Evolutionary conservation across 75 land plant genomes (phyloP).

Genomic region (Ceratopteris richardii): DNA sequence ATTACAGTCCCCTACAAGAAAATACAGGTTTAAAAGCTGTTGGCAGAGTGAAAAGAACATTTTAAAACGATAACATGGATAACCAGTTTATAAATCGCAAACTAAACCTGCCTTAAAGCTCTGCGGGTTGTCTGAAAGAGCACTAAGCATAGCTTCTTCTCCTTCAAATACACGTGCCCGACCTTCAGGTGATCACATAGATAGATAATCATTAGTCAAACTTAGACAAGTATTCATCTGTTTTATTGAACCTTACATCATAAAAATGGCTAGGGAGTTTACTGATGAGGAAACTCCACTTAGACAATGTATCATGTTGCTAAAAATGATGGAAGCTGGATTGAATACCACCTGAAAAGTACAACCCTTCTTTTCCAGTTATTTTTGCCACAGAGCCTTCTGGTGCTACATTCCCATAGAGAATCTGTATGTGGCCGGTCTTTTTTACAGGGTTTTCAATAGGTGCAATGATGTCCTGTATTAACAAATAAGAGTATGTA

Average conservation of each 20-base stretch:
- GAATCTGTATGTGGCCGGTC: conserved; percentile 85
- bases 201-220: too few relatives aligned
- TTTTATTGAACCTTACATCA: too few relatives aligned
- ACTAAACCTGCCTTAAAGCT: conserved; percentile 63
- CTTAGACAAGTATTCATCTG: too few relatives aligned
- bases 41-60: background rate
- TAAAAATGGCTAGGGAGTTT: too few relatives aligned
- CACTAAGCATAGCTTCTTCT: conserved; percentile 86
- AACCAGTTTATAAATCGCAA: background rate
- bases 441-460: conserved; percentile 73
- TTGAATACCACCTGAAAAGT: conserved; percentile 54
- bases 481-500: too few relatives aligned
- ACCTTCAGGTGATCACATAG: conserved; percentile 29
- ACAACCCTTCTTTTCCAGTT: conserved; percentile 95
- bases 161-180: conserved; percentile 98
- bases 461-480: conserved; percentile 63
- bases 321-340: too few relatives aligned
- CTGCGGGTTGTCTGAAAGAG: conserved; percentile 67
- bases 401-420: conserved; percentile 92
- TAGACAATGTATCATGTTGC: too few relatives aligned
- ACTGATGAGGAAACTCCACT: too few relatives aligned
- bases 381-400: conserved; percentile 98
- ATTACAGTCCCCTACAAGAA: conserved; percentile 73
- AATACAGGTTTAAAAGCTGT: background rate
- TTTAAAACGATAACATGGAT: background rate